Base-by-base conservation (phyloP, 441 rosid species). In the Adansonia rubrostipa region DNA sequence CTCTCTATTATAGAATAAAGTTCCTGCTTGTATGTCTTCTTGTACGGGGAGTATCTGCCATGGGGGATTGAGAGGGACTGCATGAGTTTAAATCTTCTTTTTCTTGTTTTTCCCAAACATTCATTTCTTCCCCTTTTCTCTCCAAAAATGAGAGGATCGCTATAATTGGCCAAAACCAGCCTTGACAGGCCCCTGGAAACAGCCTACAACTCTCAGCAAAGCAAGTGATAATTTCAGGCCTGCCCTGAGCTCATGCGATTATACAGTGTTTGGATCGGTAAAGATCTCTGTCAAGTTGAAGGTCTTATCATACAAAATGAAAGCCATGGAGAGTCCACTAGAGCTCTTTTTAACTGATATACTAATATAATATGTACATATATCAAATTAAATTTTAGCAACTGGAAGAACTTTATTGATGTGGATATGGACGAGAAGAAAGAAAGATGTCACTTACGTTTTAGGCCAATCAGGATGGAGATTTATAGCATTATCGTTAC, bases 391-490 rank as follows among this genome's bases (percentile, higher is more conserved):
- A 54, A 54, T 13, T 50, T 15, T 53, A 53, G 57, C n/a, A 20
- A 58, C 14, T 4, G 13, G 36, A 60, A 60, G 50, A 65, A 40
- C 2, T 40, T 36, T 8, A 11, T 65, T n/a, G 70, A n/a, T 58
- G 53, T 44, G 50, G 71, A 67, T 44, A 67, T 67, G 71, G 54
- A 67, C 45, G 72, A 45, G 6, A 67, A 44, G 6, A 0, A 45
- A 45, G 36, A 45, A 45, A 67, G 20, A 44, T 67, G 33, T 67
- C 74, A 70, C 60, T 48, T 70, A 14, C 60, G 24, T 70, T 48
- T 48, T 40, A 13, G 73, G 73, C 9, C 58, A 70, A 70, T 14
- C 2, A 48, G 13, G 20, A 0, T 22, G 1, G 57, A 48, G 57
- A 22, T 69, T 45, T 4, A 48, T 48, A 11, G 40, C 24, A 15